Evolutionary conservation across 805 yeast species (phyloP), one percentile per base, ranked within the genome.

Genomic region (Grigorovia transvaalensis): DNA sequence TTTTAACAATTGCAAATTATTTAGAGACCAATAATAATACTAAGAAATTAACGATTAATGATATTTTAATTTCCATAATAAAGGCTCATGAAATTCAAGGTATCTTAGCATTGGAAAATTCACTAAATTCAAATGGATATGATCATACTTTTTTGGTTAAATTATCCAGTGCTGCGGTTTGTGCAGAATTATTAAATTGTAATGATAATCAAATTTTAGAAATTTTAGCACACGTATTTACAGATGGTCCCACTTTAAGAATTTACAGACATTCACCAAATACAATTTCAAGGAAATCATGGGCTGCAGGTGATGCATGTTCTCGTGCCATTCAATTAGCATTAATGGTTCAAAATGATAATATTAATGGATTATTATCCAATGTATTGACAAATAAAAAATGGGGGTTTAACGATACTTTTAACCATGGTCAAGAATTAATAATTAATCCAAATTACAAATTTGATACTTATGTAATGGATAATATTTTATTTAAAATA

Each of bases 301-400:
- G 84, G 84, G 84, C 84, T 29, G 84, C 84, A 13, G 84, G 84
- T 53, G 84, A 79, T 58, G 83, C 84, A 12, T 75, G 74, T 48
- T 71, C 80, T 15, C 70, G 83, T 54, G 84, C 83, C 18, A 83
- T 79, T 15, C 76, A 78, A 63, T 63, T 80, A 53, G 82, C 74
- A 5, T 73, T 74, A 52, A 68, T 75, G 51, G 82, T 78, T 29
- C 69, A 72, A 49, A 82, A 82, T 17, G 46, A 27, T 17, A 45
- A 45, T 23, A 76, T 74, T 58, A 66, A 74, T 27, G 83, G 82
- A 20, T 70, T 66, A 52, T 73, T 80, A 70, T 84, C 84, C 17
- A 76, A 82, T 4, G 79, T 75, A 2, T 66, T 79, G 46, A 75
- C 81, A 12, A 82, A 83, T 9, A 70, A 70, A 56, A 77, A 78